These are phyloP conservation scores for Waltergamsia citrina DNA, from an alignment of 2,329 filamentous ascomycete species.

Conservation along the genomic window DNA sequence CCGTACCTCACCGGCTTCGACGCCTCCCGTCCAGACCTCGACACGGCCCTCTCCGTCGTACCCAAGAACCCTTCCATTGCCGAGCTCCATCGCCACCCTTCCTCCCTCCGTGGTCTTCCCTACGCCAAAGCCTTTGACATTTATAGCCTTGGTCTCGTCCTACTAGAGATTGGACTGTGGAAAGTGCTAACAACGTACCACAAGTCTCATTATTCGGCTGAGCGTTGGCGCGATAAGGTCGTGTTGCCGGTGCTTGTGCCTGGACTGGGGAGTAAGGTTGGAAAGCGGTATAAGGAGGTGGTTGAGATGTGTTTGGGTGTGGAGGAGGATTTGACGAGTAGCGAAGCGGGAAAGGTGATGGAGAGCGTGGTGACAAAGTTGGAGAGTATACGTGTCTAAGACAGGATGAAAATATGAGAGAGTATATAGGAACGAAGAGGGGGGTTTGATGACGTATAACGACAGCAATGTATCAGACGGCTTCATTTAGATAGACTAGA, in stretches of 20 bases:
- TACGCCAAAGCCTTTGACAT: constrained; percentile 41
- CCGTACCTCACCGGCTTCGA: constrained; percentile 45
- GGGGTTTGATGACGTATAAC: too few relatives aligned
- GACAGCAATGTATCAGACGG: too few relatives aligned
- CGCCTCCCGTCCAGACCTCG: constrained; percentile 40
- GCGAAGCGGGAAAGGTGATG: constrained; percentile 28
- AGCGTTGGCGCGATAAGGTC: constrained; percentile 31
- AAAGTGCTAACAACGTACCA: constrained; percentile 29
- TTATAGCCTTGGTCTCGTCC: constrained; percentile 40
- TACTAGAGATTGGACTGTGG: constrained; percentile 42
- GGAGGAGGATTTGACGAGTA: constrained; percentile 23
- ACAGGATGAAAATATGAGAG: not conserved
- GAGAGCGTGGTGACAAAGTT: constrained; percentile 29
- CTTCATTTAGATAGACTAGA: too few relatives aligned
- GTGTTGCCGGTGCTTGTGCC: constrained; percentile 29
- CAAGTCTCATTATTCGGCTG: constrained; percentile 29
- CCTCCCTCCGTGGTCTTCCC: constrained; percentile 26
- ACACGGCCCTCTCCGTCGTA: constrained; percentile 36
- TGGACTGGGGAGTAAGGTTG: constrained; percentile 28
- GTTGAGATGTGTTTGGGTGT: constrained; percentile 30
- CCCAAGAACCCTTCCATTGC: constrained; percentile 30
- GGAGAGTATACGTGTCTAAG: constrained; percentile 24
- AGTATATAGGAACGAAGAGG: not conserved
- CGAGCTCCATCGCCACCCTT: constrained; percentile 37
- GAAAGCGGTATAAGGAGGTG: constrained; percentile 26